Evolutionary conservation across 345 rosid species (phyloP).

Genomic region (Adansonia digitata): DNA sequence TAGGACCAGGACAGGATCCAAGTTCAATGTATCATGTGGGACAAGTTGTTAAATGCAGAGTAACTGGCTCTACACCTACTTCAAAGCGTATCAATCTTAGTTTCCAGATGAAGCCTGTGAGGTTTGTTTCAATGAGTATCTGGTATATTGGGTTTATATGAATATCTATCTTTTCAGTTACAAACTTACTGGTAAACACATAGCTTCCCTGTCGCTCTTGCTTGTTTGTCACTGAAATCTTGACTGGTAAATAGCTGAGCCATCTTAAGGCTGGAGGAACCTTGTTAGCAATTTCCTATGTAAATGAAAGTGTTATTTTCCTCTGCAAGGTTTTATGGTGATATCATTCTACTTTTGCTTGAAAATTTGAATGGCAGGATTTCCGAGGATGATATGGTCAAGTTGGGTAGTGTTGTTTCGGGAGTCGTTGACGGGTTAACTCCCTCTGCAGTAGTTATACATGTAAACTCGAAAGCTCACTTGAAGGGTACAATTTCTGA

Average conservation of each 20-base stretch:
- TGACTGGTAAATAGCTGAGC: neutral
- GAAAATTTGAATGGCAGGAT: constrained; percentile 37
- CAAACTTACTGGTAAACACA: neutral
- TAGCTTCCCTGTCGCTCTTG: neutral
- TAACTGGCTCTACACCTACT: constrained; percentile 55
- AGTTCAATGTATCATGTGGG: constrained; percentile 71
- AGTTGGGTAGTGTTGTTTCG: constrained; percentile 72
- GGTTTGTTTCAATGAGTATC: constrained; percentile 40
- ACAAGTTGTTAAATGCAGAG: constrained; percentile 95
- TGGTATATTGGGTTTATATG: neutral
- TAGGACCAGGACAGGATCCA: constrained; percentile 71
- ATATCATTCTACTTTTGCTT: neutral
- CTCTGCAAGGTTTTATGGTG: neutral
- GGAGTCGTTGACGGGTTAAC: constrained; percentile 75
- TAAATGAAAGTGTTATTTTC: no score
- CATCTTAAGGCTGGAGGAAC: neutral
- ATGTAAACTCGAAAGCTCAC: constrained; percentile 50
- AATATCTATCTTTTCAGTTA: neutral
- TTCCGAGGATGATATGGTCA: constrained; percentile 67
- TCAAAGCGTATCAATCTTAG: constrained; percentile 80
- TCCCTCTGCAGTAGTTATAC: constrained; percentile 49
- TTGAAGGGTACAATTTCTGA: constrained; percentile 65
- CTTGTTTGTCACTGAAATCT: neutral
- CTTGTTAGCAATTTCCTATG: neutral
- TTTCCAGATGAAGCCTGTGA: constrained; percentile 64